Conservation (phyloP, 192 early-diverging fungal genomes). For the Umbelopsis sp. region DNA sequence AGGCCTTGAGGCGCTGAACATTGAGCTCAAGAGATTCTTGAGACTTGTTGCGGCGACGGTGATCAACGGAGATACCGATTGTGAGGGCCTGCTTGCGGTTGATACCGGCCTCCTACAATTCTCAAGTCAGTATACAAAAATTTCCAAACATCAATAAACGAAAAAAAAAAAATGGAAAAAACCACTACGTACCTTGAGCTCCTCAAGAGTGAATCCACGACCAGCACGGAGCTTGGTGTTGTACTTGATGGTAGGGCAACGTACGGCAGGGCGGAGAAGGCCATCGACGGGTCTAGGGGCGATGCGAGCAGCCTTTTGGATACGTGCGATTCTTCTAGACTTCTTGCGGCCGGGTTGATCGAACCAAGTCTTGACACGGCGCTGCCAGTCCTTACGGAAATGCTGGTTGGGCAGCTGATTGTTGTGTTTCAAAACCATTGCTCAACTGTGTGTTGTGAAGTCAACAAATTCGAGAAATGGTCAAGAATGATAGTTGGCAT, state of each 20-base stretch:
- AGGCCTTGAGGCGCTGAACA: slow-evolving; percentile 92
- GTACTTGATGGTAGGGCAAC: slow-evolving; percentile 97
- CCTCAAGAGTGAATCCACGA: slow-evolving; percentile 97
- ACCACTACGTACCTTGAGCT: slow-evolving; percentile 83
- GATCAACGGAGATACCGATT: slow-evolving; percentile 96
- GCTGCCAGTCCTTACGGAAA: slow-evolving; percentile 99
- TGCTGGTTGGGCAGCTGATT: slow-evolving; percentile 93
- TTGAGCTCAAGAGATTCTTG: slow-evolving; percentile 92
- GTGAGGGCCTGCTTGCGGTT: slow-evolving; percentile 89
- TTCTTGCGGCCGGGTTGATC: slow-evolving; percentile 97
- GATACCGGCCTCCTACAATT: slow-evolving; percentile 83
- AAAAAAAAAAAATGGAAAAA: slow-evolving; percentile 90
- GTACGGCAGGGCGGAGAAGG: slow-evolving; percentile 94
- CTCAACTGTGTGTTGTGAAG: not conserved
- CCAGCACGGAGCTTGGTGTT: slow-evolving; percentile 97
- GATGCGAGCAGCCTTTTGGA: slow-evolving; percentile 94
- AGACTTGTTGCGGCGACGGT: slow-evolving; percentile 95
- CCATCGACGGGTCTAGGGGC: slow-evolving; percentile 97
- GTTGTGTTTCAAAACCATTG: slow-evolving; percentile 84
- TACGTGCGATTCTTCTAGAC: slow-evolving; percentile 81
- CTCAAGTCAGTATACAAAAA: not conserved
- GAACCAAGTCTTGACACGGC: slow-evolving; percentile 98
- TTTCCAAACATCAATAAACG: not conserved
- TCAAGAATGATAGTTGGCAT: not conserved
- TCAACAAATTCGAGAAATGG: not conserved